Evolutionary conservation across 306 rosid species (phyloP).

Genomic region (Malus fusca): DNA sequence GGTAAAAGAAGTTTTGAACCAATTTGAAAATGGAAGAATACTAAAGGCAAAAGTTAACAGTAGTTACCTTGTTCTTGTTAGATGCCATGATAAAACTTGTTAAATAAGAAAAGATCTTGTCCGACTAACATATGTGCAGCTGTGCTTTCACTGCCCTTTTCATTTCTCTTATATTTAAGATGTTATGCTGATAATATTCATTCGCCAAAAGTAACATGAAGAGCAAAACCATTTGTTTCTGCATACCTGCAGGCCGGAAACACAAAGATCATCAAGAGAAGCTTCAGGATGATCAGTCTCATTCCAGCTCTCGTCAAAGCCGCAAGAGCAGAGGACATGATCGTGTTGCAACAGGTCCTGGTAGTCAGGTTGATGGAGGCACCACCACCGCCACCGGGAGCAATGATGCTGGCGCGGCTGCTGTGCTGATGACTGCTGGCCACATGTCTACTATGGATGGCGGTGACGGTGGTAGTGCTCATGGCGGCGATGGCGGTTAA

Average conservation of each 20-base stretch:
- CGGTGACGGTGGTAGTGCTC: slow-evolving; percentile 27
- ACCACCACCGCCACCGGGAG: neutral
- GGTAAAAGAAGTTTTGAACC: slow-evolving; percentile 4
- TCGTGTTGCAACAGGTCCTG: slow-evolving; percentile 9
- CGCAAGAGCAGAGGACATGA: slow-evolving; percentile 14
- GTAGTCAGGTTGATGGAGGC: slow-evolving; percentile 2
- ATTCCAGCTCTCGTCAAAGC: slow-evolving; percentile 15
- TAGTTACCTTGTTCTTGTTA: neutral
- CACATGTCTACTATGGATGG: slow-evolving; percentile 16
- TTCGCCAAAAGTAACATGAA: slow-evolving; percentile 27
- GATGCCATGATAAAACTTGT: neutral
- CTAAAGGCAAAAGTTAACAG: neutral
- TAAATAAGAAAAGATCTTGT: slow-evolving; percentile 10
- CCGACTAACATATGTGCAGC: neutral
- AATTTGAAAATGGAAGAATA: neutral
- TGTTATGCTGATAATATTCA: neutral
- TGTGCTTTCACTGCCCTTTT: neutral
- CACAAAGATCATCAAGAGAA: slow-evolving; percentile 21
- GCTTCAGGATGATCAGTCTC: slow-evolving; percentile 21
- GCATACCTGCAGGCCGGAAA: slow-evolving; percentile 32
- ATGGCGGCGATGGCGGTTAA: slow-evolving; percentile 22
- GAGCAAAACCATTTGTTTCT: slow-evolving; percentile 44
- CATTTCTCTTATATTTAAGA: neutral
- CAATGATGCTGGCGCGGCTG: slow-evolving; percentile 25
- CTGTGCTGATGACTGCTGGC: slow-evolving; percentile 13